Evolutionary conservation across 352 stramenopile genomes (phyloP).

Genomic region (Phytophthora agathidicida): DNA sequence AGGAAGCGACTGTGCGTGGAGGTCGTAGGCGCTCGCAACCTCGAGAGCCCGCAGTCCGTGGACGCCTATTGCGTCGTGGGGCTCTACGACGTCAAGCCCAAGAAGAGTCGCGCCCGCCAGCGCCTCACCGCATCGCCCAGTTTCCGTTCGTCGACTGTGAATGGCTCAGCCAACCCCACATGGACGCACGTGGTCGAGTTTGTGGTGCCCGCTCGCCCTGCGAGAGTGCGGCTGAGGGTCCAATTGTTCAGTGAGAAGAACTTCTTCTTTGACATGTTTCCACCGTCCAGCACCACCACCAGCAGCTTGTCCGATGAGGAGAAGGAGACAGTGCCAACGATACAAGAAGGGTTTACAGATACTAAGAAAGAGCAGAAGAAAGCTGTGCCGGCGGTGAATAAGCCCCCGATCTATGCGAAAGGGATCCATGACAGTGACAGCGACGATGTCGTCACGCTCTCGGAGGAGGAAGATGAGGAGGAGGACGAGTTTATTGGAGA

Average conservation of each 20-base stretch:
- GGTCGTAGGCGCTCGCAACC: conserved; percentile 72
- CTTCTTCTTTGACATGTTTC: conserved; percentile 90
- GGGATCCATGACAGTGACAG: conserved; percentile 48
- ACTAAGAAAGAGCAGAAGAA: conserved; percentile 17
- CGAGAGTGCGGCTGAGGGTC: conserved; percentile 36
- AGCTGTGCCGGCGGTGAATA: neutral
- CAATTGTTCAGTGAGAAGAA: conserved; percentile 77
- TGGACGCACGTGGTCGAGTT: conserved; percentile 61
- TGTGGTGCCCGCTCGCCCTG: conserved; percentile 22
- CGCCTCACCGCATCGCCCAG: conserved; percentile 16
- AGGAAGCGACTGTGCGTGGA: conserved; percentile 68
- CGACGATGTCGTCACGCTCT: conserved; percentile 54
- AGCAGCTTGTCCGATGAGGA: conserved; percentile 19
- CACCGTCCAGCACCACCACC: conserved; percentile 29
- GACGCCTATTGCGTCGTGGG: conserved; percentile 76
- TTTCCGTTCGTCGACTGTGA: conserved; percentile 40
- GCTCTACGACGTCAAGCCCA: conserved; percentile 34
- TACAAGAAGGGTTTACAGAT: neutral
- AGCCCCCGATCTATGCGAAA: conserved; percentile 26
- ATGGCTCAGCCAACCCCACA: conserved; percentile 36
- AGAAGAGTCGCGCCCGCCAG: conserved; percentile 1
- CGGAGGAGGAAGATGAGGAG: conserved; percentile 51
- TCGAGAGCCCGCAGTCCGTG: conserved; percentile 61
- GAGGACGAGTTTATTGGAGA: conserved; percentile 25
- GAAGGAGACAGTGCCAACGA: neutral